phyloP scores from a whole-genome alignment of 2,329 filamentous ascomycete genomes.

The Exophiala mesophila region DNA sequence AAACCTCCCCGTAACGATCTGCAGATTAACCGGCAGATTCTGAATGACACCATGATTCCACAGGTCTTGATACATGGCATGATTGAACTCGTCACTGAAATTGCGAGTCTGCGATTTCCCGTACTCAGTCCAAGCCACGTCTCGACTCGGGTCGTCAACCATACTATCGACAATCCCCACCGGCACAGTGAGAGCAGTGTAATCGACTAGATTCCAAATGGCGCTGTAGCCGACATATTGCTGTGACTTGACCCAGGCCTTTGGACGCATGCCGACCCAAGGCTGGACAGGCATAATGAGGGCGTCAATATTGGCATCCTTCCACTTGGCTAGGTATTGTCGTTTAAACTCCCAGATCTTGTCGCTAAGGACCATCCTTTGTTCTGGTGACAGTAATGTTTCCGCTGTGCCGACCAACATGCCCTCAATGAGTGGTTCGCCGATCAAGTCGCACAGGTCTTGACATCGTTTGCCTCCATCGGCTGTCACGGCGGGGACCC shows the following conservation, averaged over 20 bases:
- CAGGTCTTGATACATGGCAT: conserved; percentile 29
- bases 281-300: conserved; percentile 33
- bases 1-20: conserved; percentile 23
- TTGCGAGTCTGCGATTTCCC: conserved; percentile 29
- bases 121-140: conserved; percentile 31
- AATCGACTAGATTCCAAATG: conserved; percentile 35
- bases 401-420: conserved; percentile 33
- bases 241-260: conserved; percentile 33
- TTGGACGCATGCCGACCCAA: conserved; percentile 32
- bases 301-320: conserved; percentile 31
- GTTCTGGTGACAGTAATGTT: conserved; percentile 27
- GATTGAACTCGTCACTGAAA: conserved; percentile 32
- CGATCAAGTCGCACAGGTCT: conserved; percentile 26
- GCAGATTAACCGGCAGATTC: conserved; percentile 40
- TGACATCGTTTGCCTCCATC: conserved; percentile 32
- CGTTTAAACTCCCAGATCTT: conserved; percentile 30
- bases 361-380: conserved; percentile 28
- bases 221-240: conserved; percentile 34
- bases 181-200: conserved; percentile 32
- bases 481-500: conserved; percentile 32
- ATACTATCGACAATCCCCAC: conserved; percentile 12
- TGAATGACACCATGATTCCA: conserved; percentile 34
- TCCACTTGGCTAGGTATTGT: conserved; percentile 31
- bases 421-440: conserved; percentile 33
- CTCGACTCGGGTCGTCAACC: conserved; percentile 5